phyloP scores from a whole-genome alignment of 805 yeast species.

The Sugiyamaella floridensis region DNA sequence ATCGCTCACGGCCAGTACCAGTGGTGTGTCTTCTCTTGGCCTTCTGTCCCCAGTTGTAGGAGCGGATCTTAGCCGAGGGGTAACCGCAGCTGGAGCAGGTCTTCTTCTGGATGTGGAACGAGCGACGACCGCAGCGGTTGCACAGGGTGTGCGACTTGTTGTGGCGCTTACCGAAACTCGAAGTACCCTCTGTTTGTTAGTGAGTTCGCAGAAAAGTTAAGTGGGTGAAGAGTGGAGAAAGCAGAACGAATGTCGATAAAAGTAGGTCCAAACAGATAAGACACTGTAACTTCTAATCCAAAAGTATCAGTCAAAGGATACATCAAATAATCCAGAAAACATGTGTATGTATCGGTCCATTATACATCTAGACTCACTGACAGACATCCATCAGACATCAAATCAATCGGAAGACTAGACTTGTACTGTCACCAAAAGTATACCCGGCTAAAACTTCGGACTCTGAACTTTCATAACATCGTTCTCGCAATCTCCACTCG shows the following conservation, averaged over 20 bases:
- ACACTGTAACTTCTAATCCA: not conserved
- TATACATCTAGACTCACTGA: not conserved
- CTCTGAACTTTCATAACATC: too few species aligned
- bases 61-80: slow-evolving; percentile 97
- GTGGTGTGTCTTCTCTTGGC: slow-evolving; percentile 99
- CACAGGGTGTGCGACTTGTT: slow-evolving; percentile 99
- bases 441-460: too few species aligned
- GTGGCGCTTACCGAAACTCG: slow-evolving; percentile 99
- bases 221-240: not conserved
- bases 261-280: not conserved
- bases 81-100: slow-evolving; percentile 98
- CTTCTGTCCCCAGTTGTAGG: slow-evolving; percentile 96
- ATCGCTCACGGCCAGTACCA: slow-evolving; percentile 99
- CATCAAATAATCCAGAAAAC: not conserved
- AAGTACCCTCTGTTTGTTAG: slow-evolving; percentile 72
- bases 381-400: not conserved
- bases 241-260: not conserved
- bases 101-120: slow-evolving; percentile 99
- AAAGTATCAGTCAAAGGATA: not conserved
- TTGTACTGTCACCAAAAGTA: too few species aligned
- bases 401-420: too few species aligned
- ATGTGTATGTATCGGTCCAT: too few species aligned
- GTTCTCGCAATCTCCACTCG: not conserved
- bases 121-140: slow-evolving; percentile 94
- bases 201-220: not conserved